Evolutionary conservation across 2,329 filamentous ascomycete genomes (phyloP), one percentile per base, ranked within the genome.

Genomic region (Sclerotinia subarctica): DNA sequence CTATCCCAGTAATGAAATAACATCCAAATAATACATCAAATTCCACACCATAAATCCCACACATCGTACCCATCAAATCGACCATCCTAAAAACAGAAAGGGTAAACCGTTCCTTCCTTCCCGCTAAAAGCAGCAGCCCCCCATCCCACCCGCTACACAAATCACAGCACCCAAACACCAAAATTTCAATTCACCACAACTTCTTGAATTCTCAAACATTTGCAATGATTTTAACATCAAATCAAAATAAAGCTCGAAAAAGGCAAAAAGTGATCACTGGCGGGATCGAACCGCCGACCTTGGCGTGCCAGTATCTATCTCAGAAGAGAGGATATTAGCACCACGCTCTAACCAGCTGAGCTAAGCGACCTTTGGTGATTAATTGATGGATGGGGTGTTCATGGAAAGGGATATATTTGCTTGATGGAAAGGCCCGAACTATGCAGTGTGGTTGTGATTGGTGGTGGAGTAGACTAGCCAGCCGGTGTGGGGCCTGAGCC

Each of bases 301-400:
- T 62, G 58, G 58, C 58, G 58, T 60, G 3, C 35, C 0, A 0
- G 7, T 2, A 1, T 13, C 35, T 24, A 0, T 54, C 47, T 52
- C 8, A 29, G 7, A 5, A 51, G 17, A n/a, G 19, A 32, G 15
- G 35, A 57, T 59, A 62, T 62, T 62, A 62, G 59, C 59, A 62
- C 59, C 59, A 62, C 59, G 59, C 59, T 62, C 59, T 62, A 51
- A 62, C 59, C 59, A 62, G 24, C 59, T 62, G 59, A 62, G 59
- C 59, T 62, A 62, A 51, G 59, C 59, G 59, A 62, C 59, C 59
- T 6, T 6, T 49, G 8, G 1, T 49, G 44, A 26, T 49, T 47
- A 38, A 38, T 62, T 51, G 29, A 13, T 62, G 32, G 0, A 3
- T 0, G 11, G 2, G 0, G 0, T 0, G 0, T 1, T 1, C 2